Base-by-base conservation (phyloP, 31 red algal genomes). In the Asparagopsis taxiformis region DNA sequence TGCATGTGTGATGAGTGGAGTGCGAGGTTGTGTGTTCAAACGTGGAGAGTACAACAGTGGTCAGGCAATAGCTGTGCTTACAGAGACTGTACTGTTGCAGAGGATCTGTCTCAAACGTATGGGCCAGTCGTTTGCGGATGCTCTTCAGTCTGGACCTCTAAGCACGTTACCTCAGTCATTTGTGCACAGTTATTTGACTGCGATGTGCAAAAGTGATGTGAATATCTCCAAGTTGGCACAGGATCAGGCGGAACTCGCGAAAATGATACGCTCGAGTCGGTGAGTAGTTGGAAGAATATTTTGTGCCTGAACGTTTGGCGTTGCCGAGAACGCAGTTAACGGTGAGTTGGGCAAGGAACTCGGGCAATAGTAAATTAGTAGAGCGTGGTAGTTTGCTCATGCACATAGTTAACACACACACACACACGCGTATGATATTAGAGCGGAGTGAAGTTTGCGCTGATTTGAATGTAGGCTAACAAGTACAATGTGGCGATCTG, bases 11-110 rank as follows among this genome's bases (percentile, higher is more conserved):
- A 38, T 51, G 62, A 46, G 62, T 29, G 71, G 61, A 9, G 50
- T 87, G 43, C 29, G 53, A 19, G 74, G 74, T n/a, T 68, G 55
- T 6, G 44, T 87, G 10, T 87, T 87, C 38, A 70, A 72, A 37
- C 48, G 23, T 54, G 62, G 83, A 9, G 83, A 75, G 21, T 70
- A 63, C 51, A 55, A 53, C 15, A 71, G 83, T 20, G 83, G 83
- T 17, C 62, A 87, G 43, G 62, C 72, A 24, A 55, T 65, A 11
- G 33, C 62, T 41, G 72, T 87, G 19, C 51, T 87, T 28, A 77
- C 53, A 41, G 83, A 87, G 30, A 64, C 71, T 48, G 72, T 72
- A 10, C 34, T 15, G 28, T 33, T 87, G 30, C 83, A 87, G 48
- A 28, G 55, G 24, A 58, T 41, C 22, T 87, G 83, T 26, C 43